These are phyloP conservation scores for Epichloe bromicola DNA, from an alignment of 2,329 filamentous ascomycete genomes.

Conservation along the genomic window DNA sequence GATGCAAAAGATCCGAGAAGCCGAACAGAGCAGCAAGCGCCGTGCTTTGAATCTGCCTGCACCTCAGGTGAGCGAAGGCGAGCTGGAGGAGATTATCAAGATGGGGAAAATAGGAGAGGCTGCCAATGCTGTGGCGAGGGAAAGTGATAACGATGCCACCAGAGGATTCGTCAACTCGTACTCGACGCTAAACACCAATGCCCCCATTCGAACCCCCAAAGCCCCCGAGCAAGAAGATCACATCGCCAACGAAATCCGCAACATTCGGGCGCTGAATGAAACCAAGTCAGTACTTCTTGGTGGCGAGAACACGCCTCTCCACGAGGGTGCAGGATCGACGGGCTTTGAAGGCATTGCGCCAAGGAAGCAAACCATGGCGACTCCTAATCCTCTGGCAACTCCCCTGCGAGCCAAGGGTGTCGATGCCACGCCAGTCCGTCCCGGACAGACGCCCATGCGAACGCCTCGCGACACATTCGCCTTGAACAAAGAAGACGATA, in stretches of 20 bases:
- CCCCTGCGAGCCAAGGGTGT: slow-evolving; percentile 57
- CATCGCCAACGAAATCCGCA: slow-evolving; percentile 91
- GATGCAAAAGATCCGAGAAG: slow-evolving; percentile 87
- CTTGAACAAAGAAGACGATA: slow-evolving; percentile 60
- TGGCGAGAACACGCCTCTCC: slow-evolving; percentile 82
- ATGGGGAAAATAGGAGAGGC: slow-evolving; percentile 92
- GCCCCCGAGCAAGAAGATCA: slow-evolving; percentile 88
- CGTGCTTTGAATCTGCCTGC: slow-evolving; percentile 69
- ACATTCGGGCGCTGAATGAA: slow-evolving; percentile 82
- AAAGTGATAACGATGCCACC: slow-evolving; percentile 74
- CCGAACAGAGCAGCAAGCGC: slow-evolving; percentile 91
- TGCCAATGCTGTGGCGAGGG: slow-evolving; percentile 60
- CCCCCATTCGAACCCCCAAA: slow-evolving; percentile 83
- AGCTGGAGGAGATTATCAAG: slow-evolving; percentile 96
- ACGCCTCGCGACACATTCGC: slow-evolving; percentile 82
- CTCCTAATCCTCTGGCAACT: slow-evolving; percentile 90
- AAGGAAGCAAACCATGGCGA: slow-evolving; percentile 68
- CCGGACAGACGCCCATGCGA: slow-evolving; percentile 71
- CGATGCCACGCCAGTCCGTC: slow-evolving; percentile 54
- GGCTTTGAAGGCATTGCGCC: slow-evolving; percentile 80
- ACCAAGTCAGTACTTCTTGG: slow-evolving; percentile 89
- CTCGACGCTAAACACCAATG: slow-evolving; percentile 62
- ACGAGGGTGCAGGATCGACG: slow-evolving; percentile 69
- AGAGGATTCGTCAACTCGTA: slow-evolving; percentile 82
- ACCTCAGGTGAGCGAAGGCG: slow-evolving; percentile 83